These are phyloP conservation scores for Neoboletus subvelutipes DNA, from an alignment of 768 basidiomycete species.

Conservation along the genomic window DNA sequence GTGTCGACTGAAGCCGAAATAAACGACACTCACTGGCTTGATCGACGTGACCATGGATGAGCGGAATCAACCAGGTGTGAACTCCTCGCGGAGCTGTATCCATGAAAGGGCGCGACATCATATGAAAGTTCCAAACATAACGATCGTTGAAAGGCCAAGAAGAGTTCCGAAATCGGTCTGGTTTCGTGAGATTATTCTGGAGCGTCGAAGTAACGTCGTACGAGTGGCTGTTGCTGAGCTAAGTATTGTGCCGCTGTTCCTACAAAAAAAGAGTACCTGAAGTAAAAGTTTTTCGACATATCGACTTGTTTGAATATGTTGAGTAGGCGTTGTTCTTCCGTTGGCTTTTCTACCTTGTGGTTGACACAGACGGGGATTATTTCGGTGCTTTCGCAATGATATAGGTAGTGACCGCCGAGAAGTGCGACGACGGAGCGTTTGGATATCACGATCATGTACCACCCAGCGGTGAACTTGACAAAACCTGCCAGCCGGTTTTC, in stretches of 20 bases:
- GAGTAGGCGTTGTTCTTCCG: constrained; percentile 87
- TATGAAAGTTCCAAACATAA: constrained; percentile 93
- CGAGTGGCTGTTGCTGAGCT: constrained; percentile 62
- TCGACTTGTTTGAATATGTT: constrained; percentile 95
- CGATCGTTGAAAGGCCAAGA: constrained; percentile 79
- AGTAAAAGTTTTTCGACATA: constrained; percentile 99
- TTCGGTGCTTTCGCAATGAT: constrained; percentile 92
- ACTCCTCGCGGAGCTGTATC: constrained; percentile 41
- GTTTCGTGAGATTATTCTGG: constrained; percentile 82
- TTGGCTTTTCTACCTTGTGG: constrained; percentile 82
- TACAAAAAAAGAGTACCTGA: constrained; percentile 57
- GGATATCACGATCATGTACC: constrained; percentile 91
- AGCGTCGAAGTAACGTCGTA: constrained; percentile 97
- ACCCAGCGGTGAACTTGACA: constrained; percentile 90
- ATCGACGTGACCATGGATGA: constrained; percentile 95
- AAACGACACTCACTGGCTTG: constrained; percentile 82
- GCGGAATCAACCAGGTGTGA: constrained; percentile 83
- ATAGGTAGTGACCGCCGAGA: constrained; percentile 93
- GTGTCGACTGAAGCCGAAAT: background rate
- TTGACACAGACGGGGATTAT: constrained; percentile 74
- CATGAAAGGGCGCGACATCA: constrained; percentile 70
- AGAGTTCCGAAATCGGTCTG: constrained; percentile 41
- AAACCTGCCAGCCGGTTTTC: constrained; percentile 53
- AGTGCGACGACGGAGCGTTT: constrained; percentile 92
- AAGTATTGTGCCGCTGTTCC: background rate